phyloP scores from a whole-genome alignment of 129 eudicot species.

The sunflower (Helianthus annuus) region DNA sequence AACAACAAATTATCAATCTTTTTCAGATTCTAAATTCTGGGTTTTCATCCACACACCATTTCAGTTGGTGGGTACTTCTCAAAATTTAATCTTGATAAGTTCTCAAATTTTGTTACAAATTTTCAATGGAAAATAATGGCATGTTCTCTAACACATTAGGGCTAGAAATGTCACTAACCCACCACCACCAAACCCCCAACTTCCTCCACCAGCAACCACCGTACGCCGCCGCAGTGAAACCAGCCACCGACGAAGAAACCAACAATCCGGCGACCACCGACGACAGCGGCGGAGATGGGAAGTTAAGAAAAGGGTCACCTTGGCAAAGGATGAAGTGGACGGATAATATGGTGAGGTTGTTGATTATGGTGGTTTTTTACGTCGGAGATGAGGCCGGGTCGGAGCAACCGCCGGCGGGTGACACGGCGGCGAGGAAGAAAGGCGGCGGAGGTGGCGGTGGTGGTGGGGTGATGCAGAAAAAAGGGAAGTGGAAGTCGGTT shows the following conservation, averaged over 20 bases:
- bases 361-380: constrained; percentile 77
- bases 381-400: constrained; percentile 76
- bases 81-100: constrained; percentile 3
- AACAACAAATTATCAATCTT: too few relatives aligned
- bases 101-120: neutral
- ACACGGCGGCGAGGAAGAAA: constrained; percentile 48
- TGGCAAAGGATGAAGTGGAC: constrained; percentile 99
- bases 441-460: constrained; percentile 35
- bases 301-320: constrained; percentile 60
- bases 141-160: constrained; percentile 55
- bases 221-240: constrained; percentile 42
- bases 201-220: constrained; percentile 47
- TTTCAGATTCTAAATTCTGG: constrained; percentile 2
- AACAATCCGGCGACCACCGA: constrained; percentile 43
- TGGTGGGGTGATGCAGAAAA: constrained; percentile 74
- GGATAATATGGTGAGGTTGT: constrained; percentile 74
- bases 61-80: constrained; percentile 24
- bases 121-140: constrained; percentile 58
- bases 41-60: constrained; percentile 17
- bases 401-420: constrained; percentile 42
- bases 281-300: constrained; percentile 58
- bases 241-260: constrained; percentile 68
- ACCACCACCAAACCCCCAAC: constrained; percentile 42
- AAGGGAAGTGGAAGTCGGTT: constrained; percentile 98
- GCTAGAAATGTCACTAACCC: constrained; percentile 78